Evolutionary conservation across 257 asterid genomes (phyloP).

Genomic region (Fraxinus anomala): DNA sequence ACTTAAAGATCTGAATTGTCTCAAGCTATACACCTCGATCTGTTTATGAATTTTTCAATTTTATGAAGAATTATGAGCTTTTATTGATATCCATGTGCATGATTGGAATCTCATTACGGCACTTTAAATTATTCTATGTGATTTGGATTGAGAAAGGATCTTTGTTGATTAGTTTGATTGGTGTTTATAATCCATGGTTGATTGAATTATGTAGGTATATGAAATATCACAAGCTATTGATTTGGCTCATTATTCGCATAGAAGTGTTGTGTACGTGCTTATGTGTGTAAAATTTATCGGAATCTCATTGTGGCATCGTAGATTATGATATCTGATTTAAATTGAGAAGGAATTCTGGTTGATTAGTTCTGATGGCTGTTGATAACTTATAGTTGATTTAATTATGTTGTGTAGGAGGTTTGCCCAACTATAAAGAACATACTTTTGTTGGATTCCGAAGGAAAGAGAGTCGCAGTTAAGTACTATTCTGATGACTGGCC

Average conservation of each 20-base stretch:
- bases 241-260: constrained; percentile 4
- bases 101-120: not conserved
- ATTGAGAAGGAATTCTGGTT: constrained; percentile 11
- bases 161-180: not conserved
- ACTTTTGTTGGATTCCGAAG: constrained; percentile 89
- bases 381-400: constrained; percentile 15
- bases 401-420: constrained; percentile 58
- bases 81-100: constrained; percentile 13
- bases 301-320: too few relatives aligned
- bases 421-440: constrained; percentile 89
- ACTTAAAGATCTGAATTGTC: not conserved
- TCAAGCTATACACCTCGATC: not conserved
- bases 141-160: not conserved
- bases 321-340: not conserved
- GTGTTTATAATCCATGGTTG: not conserved
- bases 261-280: not conserved
- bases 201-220: not conserved
- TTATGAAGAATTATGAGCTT: constrained; percentile 1
- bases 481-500: constrained; percentile 93
- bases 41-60: not conserved
- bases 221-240: constrained; percentile 14
- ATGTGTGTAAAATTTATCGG: too few relatives aligned
- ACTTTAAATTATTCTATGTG: not conserved
- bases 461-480: constrained; percentile 95
- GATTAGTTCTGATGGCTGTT: constrained; percentile 17